Percentiles rank a stretch among this genome's conserved stretches.
Evolutionary conservation across 1,284 basidiomycete genomes (phyloP).

Genomic region (Melampsora medusae): DNA sequence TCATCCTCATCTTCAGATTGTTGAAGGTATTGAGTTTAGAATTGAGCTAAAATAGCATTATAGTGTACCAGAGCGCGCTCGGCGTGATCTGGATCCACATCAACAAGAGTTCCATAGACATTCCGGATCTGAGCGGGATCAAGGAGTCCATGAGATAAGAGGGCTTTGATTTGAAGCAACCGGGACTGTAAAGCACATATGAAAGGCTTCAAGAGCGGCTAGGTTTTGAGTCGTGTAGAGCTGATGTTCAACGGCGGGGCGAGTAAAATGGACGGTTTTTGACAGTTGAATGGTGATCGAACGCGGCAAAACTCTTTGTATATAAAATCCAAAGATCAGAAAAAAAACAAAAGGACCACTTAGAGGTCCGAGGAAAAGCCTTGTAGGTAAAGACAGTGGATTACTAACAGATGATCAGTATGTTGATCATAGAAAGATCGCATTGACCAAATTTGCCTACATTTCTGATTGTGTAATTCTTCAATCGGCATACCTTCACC

Average conservation of each 20-base stretch:
- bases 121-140: slow-evolving; percentile 61
- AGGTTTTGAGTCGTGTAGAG: slow-evolving; percentile 49
- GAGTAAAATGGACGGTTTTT: not conserved
- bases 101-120: not conserved
- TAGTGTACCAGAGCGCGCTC: slow-evolving; percentile 5
- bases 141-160: slow-evolving; percentile 63
- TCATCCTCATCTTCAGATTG: not conserved
- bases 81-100: not conserved
- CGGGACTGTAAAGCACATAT: slow-evolving; percentile 61
- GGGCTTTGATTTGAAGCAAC: slow-evolving; percentile 67
- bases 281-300: not conserved
- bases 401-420: slow-evolving; percentile 41
- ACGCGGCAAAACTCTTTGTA: slow-evolving; percentile 51
- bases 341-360: slow-evolving; percentile 56
- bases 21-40: not conserved
- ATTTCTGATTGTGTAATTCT: slow-evolving; percentile 90
- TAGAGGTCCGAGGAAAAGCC: slow-evolving; percentile 1
- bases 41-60: not conserved
- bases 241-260: not conserved
- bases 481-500: slow-evolving; percentile 82
- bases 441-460: slow-evolving; percentile 62
- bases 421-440: slow-evolving; percentile 9
- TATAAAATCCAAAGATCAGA: not conserved
- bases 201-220: slow-evolving; percentile 56
- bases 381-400: slow-evolving; percentile 43